Evolutionary conservation across 345 rosid species (phyloP).

Genomic region (Raphanus sativus): DNA sequence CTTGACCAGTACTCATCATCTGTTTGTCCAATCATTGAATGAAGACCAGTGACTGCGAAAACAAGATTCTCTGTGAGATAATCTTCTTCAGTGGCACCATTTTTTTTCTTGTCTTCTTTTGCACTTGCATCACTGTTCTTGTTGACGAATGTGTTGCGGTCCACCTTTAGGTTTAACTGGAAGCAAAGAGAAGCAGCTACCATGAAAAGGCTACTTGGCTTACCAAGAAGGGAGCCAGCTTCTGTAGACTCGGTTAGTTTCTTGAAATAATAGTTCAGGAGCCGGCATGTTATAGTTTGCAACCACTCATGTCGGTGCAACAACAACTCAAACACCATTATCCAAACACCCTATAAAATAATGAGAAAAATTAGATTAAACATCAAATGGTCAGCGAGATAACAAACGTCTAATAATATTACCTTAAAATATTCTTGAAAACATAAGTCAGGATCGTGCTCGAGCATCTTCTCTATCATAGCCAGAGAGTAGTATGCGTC

Average conservation of each 20-base stretch:
- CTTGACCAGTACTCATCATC: constrained; percentile 51
- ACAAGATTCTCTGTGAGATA: constrained; percentile 40
- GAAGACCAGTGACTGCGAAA: constrained; percentile 50
- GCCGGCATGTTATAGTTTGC: constrained; percentile 60
- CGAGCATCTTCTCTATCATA: constrained; percentile 77
- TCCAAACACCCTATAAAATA: constrained; percentile 57
- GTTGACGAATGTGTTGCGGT: background rate
- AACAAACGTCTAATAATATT: background rate
- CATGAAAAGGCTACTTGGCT: constrained; percentile 61
- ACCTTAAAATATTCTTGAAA: constrained; percentile 59
- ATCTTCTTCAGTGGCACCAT: background rate
- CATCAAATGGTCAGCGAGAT: background rate
- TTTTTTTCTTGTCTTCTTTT: background rate
- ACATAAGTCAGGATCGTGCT: constrained; percentile 43
- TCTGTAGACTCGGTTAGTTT: constrained; percentile 29
- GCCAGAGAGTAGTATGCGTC: constrained; percentile 76
- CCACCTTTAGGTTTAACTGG: constrained; percentile 47
- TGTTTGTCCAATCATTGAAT: constrained; percentile 47
- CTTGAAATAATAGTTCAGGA: constrained; percentile 55
- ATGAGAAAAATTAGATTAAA: background rate
- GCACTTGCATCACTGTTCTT: background rate
- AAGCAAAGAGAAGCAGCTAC: constrained; percentile 66
- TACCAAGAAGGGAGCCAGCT: constrained; percentile 45
- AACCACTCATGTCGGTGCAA: constrained; percentile 74
- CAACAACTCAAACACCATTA: constrained; percentile 57